Evolutionary conservation across 2,329 filamentous ascomycete species (phyloP), one percentile per base, ranked within the genome.

Genomic region (Cladobotryum mycophilum): DNA sequence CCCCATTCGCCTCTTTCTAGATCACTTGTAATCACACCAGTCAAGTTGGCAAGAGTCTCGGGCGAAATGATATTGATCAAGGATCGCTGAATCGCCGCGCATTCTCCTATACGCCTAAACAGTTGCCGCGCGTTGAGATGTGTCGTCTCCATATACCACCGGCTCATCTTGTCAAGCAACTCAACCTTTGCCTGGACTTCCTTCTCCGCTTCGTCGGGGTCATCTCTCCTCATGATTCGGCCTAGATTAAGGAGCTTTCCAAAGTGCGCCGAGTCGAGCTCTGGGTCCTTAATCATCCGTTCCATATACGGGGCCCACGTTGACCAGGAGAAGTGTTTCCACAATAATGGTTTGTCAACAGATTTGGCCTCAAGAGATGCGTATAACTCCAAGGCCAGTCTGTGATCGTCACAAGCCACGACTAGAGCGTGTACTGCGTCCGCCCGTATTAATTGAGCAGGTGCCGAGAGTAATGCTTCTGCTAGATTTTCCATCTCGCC

Each of bases 1-100:
- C 70, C 70, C 18, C 49, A 51, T n/a, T 58, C 54, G 5, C 69
- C 68, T 35, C 53, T 52, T 33, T 65, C 62, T 4, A 73, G 58
- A 50, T 72, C 70, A 9, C 62, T 56, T 3, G 64, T 59, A 17
- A 68, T 51, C 2, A 65, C 51, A 5, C 55, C 48, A 6, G 62
- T 50, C n/a, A 69, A 35, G 34, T 56, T 57, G 41, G 54, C 55
- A 15, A 72, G 52, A 9, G 60, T 56, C 15, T 56, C 47, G 5
- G 58, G 53, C 7, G 67, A 60, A n/a, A 64, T 48, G 11, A 45
- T 51, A 8, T 55, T 54, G 42, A 44, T 56, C 25, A 64, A 52
- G 6, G 47, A 47, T 40, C 59, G 60, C 47, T 66, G 58, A 45
- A 56, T 53, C 14, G 54, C 48, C 8, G 64, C 49, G 36, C 64